Conservation (phyloP, 148 eudicot species). For the Gaultheria prostrata region DNA sequence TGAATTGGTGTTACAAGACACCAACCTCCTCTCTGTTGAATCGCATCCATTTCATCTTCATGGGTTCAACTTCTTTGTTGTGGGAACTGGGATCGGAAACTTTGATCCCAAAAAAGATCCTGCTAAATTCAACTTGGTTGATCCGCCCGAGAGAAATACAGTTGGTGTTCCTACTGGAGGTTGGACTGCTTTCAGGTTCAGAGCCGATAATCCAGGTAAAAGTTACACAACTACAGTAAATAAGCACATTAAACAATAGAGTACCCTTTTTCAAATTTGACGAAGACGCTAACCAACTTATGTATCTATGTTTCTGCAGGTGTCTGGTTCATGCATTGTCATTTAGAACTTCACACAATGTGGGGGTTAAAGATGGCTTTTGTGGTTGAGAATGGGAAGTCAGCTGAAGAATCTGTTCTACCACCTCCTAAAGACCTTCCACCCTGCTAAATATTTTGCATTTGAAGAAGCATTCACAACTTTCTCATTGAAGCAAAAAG, state of each 20-base stretch:
- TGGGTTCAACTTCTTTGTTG: conserved; percentile 60
- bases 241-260: not conserved
- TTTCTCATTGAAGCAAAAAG: not conserved
- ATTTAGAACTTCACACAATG: conserved; percentile 56
- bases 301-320: conserved; percentile 24
- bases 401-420: conserved; percentile 39
- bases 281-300: not conserved
- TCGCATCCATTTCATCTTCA: conserved; percentile 70
- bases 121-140: conserved; percentile 47
- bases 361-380: conserved; percentile 68
- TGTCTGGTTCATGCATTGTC: conserved; percentile 69
- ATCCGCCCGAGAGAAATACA: conserved; percentile 64
- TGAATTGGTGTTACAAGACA: conserved; percentile 56
- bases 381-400: conserved; percentile 50
- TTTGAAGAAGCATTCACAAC: not conserved
- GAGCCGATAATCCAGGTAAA: conserved; percentile 67
- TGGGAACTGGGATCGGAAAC: conserved; percentile 54
- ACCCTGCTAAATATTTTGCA: conserved; percentile 31
- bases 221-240: not conserved
- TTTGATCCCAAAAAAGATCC: conserved; percentile 50
- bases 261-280: not conserved
- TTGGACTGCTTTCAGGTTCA: conserved; percentile 59
- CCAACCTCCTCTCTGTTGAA: conserved; percentile 53
- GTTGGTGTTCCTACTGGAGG: conserved; percentile 66
- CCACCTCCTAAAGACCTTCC: conserved; percentile 61